Evolutionary conservation across 441 rosid genomes (phyloP).

Genomic region (Viola pubescens): DNA sequence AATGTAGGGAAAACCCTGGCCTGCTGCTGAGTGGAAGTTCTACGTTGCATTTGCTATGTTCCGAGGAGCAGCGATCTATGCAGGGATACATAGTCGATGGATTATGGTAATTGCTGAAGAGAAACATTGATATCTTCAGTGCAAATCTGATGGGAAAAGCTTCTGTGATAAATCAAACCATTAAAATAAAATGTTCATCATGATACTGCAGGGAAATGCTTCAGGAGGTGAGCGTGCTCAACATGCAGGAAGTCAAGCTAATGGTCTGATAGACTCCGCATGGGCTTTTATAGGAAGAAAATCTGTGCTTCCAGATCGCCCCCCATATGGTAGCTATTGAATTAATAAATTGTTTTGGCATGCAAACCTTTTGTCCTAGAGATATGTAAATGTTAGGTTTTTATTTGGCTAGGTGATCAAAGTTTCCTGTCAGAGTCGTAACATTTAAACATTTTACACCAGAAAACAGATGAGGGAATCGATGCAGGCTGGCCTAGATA

Average conservation of each 20-base stretch:
- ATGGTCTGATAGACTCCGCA: conserved; percentile 55
- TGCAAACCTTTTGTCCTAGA: too few species aligned
- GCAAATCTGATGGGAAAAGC: conserved; percentile 6
- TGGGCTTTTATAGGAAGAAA: conserved; percentile 46
- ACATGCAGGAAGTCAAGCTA: conserved; percentile 47
- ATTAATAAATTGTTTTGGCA: neutral
- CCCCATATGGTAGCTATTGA: conserved; percentile 56
- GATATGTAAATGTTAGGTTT: too few species aligned
- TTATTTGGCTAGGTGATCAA: too few species aligned
- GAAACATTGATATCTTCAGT: neutral
- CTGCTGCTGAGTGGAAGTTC: conserved; percentile 84
- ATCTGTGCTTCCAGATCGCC: conserved; percentile 57
- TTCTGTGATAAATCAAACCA: conserved; percentile 10
- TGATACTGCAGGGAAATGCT: conserved; percentile 73
- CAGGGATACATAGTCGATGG: conserved; percentile 80
- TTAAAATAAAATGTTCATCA: conserved; percentile 10
- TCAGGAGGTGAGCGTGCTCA: conserved; percentile 85
- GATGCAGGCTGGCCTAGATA: too few species aligned
- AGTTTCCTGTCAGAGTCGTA: too few species aligned
- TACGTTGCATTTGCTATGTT: conserved; percentile 77
- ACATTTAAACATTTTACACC: too few species aligned
- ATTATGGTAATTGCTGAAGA: conserved; percentile 51
- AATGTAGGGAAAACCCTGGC: conserved; percentile 81
- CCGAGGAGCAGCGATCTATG: conserved; percentile 73
- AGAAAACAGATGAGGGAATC: too few species aligned